Evolutionary conservation across 1,139 yeast genomes (phyloP), one percentile per base, ranked within the genome.

Genomic region (Tardiomyces blankii): DNA sequence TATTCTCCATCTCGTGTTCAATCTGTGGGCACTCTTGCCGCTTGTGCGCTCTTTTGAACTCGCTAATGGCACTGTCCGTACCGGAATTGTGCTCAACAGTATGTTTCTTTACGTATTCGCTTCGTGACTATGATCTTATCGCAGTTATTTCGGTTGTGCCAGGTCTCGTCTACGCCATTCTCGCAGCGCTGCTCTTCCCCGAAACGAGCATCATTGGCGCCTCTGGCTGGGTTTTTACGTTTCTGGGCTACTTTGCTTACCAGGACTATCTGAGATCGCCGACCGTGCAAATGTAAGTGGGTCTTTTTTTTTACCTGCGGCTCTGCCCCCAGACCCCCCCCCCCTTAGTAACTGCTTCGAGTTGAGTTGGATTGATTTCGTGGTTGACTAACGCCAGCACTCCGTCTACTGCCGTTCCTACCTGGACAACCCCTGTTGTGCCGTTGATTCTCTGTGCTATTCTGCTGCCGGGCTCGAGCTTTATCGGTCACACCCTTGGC

Each of bases 11-110:
- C 68, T 89, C 65, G 47, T 76, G 2, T 64, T 84, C 56, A 86
- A 86, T 60, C 53, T 77, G n/a, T 51, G 78, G 41, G 75, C 82
- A 0, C 61, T 87, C 42, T 66, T 78, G 0, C 87, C 89, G 5
- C 66, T 88, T 59, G 68, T 84, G 28, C 70, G 74, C 18, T 49
- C 55, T 45, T 88, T 81, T 63, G 97, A 89, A 66, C 68, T 72
- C 46, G 63, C 68, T 27, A 83, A 87, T 56, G 97, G 97, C 9
- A 88, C 97, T 0, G 81, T 89, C 1, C 78, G 85, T 60, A 84
- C 96, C 2, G 96, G 95, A 1, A 72, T 89, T 45, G 81, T 88
- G 18, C 69, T 89, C 49, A 86, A 87, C 61, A 12, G 35, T 30
- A 30, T 13, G 35, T 30, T 13, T 30, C 5, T 5, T 21, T 21